Evolutionary conservation across 768 basidiomycete genomes (phyloP), one percentile per base, ranked within the genome.

Genomic region (Rhodocollybia butyracea): DNA sequence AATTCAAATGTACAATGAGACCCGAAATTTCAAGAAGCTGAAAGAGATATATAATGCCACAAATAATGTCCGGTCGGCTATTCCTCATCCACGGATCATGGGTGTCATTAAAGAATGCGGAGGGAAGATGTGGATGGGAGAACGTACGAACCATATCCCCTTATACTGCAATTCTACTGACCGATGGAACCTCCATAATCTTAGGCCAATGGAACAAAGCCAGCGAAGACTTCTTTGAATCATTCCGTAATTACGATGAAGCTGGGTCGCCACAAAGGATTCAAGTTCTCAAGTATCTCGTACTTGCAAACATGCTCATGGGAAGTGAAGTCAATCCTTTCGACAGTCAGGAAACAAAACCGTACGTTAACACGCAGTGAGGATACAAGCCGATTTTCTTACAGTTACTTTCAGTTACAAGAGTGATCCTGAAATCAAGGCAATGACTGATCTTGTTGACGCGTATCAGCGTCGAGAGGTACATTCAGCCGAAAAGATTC

Each of bases 121-220:
- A 15, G 97, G 97, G 2, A 99, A 99, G 74, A 99, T 99, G 97
- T 98, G 97, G 95, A 98, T 99, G 97, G 94, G 92, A 56, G 97
- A 98, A 79, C 90, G 96, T 89, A 70, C 64, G 86, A 63, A 17
- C 22, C 31, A 4, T 41, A 21, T 21, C 21, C 42, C 43, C 46
- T 30, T 7, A 22, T 7, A 34, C 34, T 38, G 5, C 13, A 34
- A 5, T 8, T 36, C 5, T 11, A 22, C n/a, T 55, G 21, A 46
- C 52, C 24, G 53, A 55, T 46, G n/a, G 31, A 19, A n/a, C n/a
- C n/a, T n/a, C n/a, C n/a, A n/a, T n/a, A n/a, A n/a, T 60, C 29
- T 10, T 66, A 94, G 92, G 91, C 55, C 91, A 97, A 74, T 99
- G 96, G 95, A 89, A 91, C 54, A 85, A 92, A 55, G 97, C 97